Evolutionary conservation across 2,329 filamentous ascomycete genomes (phyloP), one percentile per base, ranked within the genome.

Genomic region (Penicillium sp.): DNA sequence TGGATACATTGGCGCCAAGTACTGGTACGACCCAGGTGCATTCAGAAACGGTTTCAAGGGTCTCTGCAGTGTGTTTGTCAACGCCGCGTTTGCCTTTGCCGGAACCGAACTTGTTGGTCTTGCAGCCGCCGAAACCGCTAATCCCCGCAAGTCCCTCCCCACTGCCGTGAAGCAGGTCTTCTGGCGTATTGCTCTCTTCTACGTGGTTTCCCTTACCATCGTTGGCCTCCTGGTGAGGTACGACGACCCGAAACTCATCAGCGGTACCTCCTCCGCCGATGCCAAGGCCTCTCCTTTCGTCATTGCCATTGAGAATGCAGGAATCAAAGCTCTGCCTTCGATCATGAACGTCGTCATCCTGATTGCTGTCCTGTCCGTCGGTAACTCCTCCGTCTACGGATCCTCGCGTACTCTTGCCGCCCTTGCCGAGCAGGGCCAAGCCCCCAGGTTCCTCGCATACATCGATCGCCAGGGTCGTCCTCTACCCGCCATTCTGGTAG

Each of bases 281-380:
- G 85, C 88, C 43, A 85, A 86, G 27, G 89, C 91, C 1, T 96
- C 91, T 3, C 93, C 93, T 2, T 97, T 97, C 73, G 93, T 97
- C 67, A 95, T 97, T 68, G 91, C 93, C 61, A 96, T 96, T 66
- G 81, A 89, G 64, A 89, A 92, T 62, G 91, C 92, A 1, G 89
- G 90, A 9, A 95, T 97, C 67, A 78, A 84, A 42, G 87, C 89
- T 2, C 83, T 97, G 3, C 91, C 91, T 2, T 93, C 89, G 0
- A 84, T 97, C 54, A 95, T 97, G 89, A 97, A 97, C 75, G 87
- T 86, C n/a, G 91, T 97, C 60, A 96, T 97, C 72, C 86, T 97
- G 70, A 86, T 96, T 61, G 89, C 93, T 21, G 92, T 96, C 23
- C 79, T 97, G 23, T 95, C 91, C 0, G 93, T 97, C 59, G 92